phyloP scores from a whole-genome alignment of 805 yeast species.

The Kazachstania taianensis region DNA sequence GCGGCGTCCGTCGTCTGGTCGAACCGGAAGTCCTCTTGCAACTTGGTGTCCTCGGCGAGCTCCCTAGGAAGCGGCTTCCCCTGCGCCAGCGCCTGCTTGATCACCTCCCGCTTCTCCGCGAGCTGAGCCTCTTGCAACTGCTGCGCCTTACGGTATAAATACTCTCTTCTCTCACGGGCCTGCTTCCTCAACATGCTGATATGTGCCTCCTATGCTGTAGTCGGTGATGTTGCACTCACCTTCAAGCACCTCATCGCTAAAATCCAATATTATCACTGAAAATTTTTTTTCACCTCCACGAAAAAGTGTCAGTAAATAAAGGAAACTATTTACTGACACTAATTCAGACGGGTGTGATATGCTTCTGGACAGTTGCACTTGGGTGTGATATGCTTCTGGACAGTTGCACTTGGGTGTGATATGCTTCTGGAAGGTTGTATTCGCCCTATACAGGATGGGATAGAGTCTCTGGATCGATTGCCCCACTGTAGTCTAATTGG shows the following conservation, averaged over 20 bases:
- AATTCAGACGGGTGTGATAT: too few relatives aligned
- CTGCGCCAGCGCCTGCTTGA: conserved; percentile 78
- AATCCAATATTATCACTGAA: not conserved
- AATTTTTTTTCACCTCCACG: not conserved
- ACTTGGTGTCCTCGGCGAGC: conserved; percentile 71
- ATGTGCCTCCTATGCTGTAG: too few relatives aligned
- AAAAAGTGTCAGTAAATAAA: not conserved
- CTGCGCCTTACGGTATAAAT: conserved; percentile 76
- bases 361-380: too few relatives aligned
- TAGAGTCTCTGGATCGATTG: too few relatives aligned
- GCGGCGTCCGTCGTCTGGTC: conserved; percentile 58
- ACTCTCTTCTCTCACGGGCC: conserved; percentile 94
- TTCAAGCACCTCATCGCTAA: conserved; percentile 1
- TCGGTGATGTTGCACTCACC: too few relatives aligned
- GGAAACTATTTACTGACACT: too few relatives aligned
- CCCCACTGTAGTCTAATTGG: too few relatives aligned
- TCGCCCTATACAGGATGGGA: too few relatives aligned
- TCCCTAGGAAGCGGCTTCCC: conserved; percentile 90
- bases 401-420: too few relatives aligned
- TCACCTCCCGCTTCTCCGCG: conserved; percentile 75
- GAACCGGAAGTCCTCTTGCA: conserved; percentile 73
- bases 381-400: too few relatives aligned
- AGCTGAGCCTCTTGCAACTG: conserved; percentile 83
- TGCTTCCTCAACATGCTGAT: conserved; percentile 65
- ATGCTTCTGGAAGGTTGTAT: too few relatives aligned